Evolutionary conservation across 306 rosid species (phyloP).

Genomic region (Medicago arabica): DNA sequence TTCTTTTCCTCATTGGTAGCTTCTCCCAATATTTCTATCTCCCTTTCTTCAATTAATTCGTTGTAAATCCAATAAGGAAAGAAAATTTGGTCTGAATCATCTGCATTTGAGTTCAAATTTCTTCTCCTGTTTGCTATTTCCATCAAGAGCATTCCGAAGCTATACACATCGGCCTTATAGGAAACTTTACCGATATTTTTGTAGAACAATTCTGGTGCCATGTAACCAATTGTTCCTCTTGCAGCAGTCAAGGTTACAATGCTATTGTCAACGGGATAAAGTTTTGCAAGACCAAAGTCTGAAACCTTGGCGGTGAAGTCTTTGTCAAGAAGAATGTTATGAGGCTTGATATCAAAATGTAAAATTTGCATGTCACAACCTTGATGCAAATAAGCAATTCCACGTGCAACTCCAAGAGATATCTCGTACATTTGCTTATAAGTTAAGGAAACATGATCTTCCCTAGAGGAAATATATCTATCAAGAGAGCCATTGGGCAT

Average conservation of each 20-base stretch:
- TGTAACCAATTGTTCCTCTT: conserved; percentile 25
- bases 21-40: conserved; percentile 8
- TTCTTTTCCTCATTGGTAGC: not conserved
- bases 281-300: conserved; percentile 16
- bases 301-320: conserved; percentile 3
- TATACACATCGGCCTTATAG: conserved; percentile 15
- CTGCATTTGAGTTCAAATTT: conserved; percentile 4
- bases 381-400: conserved; percentile 21
- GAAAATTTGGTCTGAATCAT: conserved; percentile 5
- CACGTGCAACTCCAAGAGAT: conserved; percentile 10
- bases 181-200: conserved; percentile 15
- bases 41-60: conserved; percentile 6
- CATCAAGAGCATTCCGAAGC: conserved; percentile 24
- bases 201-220: conserved; percentile 25
- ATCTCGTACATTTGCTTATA: conserved; percentile 10
- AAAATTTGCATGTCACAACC: conserved; percentile 30
- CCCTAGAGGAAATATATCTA: conserved; percentile 7
- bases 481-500: conserved; percentile 17
- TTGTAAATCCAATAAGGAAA: conserved; percentile 27
- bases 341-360: conserved; percentile 25
- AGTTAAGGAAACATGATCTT: not conserved
- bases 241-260: conserved; percentile 3
- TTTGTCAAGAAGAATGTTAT: conserved; percentile 3
- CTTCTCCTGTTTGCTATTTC: conserved; percentile 7
- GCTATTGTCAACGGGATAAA: conserved; percentile 3